phyloP scores from a whole-genome alignment of 768 basidiomycete species.

The Gelatoporia subvermispora region DNA sequence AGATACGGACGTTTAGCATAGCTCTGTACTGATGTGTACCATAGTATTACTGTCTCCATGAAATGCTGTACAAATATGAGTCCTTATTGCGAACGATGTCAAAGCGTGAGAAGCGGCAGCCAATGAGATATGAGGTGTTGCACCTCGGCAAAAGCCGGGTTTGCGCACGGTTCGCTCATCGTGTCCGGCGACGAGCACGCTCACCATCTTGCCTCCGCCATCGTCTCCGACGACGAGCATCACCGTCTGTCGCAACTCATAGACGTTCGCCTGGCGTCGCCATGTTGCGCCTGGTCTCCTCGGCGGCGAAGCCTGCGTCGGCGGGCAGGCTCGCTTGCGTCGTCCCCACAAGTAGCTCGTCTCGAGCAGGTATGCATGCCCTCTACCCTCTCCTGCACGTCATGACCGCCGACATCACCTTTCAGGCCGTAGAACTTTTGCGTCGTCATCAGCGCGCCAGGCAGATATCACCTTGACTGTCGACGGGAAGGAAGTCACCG shows the following conservation, averaged over 20 bases:
- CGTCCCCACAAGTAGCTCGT: conserved; percentile 34
- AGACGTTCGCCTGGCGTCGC: conserved; percentile 6
- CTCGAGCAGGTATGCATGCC: conserved; percentile 27
- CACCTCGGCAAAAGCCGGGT: conserved; percentile 19
- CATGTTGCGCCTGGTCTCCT: conserved; percentile 71
- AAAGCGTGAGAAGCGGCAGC: background rate
- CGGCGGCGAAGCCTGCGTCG: conserved; percentile 48
- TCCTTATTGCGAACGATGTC: too few species aligned
- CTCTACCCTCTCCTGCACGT: background rate
- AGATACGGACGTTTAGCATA: background rate
- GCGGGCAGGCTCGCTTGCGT: conserved; percentile 69
- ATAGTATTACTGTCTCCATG: too few species aligned
- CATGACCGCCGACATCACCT: background rate
- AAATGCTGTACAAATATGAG: too few species aligned
- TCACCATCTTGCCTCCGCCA: conserved; percentile 12
- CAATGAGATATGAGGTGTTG: conserved; percentile 11
- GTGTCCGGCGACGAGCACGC: conserved; percentile 18
- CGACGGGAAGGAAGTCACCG: conserved; percentile 96
- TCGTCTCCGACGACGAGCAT: conserved; percentile 17
- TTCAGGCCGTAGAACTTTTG: conserved; percentile 55
- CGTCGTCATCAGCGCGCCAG: conserved; percentile 59
- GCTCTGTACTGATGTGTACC: too few species aligned
- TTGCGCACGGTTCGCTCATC: conserved; percentile 10
- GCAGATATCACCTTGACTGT: conserved; percentile 90
- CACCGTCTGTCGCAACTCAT: conserved; percentile 2